Evolutionary conservation across 176 grass and related monocot species (phyloP), one percentile per base, ranked within the genome.

Genomic region (Avena eriantha): DNA sequence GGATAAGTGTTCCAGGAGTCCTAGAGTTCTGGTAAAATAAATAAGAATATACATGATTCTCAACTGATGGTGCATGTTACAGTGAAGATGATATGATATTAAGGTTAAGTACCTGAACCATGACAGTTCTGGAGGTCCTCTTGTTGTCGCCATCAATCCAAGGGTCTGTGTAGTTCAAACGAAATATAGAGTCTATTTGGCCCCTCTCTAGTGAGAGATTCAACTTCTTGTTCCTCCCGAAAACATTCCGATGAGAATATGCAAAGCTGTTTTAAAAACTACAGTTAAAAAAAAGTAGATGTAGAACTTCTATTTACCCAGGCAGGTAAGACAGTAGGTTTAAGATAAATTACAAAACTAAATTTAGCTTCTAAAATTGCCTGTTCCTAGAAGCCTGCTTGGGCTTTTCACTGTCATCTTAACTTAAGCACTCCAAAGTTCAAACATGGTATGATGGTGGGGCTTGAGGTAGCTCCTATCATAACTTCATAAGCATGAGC

Each of bases 131-230:
- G 17, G 97, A 99, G 50, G 94, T 99, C 85, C 94, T 94, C 91
- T 93, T 99, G 53, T 97, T 99, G 78, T 99, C 97, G 3, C 92
- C 89, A 64, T 99, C 88, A 39, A 99, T 99, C 97, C 97, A 99
- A 63, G 97, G 97, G 84, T 99, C 92, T 78, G 89, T 99, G 81
- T 94, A 99, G 89, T 99, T 99, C 60, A 99, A 82, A 60, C 97
- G 91, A 88, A 96, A 96, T 81, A 99, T 94, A 15, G 97, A 99
- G 89, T 99, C 97, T 54, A 99, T 96, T 83, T 99, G 97, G 13
- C 94, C 94, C 81, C 97, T 99, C 83, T 99, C 97, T 45, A 99
- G 50, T 29, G 97, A 99, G 29, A 99, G 89, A 90, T 97, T 99
- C 54, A 97, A 57, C 68, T 99, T 97, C 69, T 99, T 96, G 78